Conservation (phyloP, 2,329 filamentous ascomycete genomes). For the Grosmannia clavigera region DNA sequence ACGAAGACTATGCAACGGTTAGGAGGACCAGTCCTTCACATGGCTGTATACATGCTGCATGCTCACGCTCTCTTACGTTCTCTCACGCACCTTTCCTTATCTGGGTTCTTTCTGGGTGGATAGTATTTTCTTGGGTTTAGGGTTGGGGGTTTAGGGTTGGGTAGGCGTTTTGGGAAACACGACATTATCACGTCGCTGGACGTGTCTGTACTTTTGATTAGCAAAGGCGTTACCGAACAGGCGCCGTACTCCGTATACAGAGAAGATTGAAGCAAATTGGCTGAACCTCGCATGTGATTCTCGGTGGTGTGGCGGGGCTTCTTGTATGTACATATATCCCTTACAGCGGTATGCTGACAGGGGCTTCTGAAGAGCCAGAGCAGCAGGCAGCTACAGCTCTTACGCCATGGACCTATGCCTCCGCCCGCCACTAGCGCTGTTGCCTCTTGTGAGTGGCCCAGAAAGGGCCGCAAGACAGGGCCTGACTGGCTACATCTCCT, state of each 20-base stretch:
- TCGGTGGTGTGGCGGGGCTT: background rate
- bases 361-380: background rate
- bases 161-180: background rate
- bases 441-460: background rate
- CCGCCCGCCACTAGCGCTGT: slow-evolving; percentile 1
- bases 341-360: background rate
- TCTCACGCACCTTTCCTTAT: background rate
- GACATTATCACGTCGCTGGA: background rate
- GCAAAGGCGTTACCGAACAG: background rate
- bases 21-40: background rate
- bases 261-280: background rate
- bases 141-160: background rate
- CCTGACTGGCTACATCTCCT: background rate
- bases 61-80: background rate
- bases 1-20: background rate
- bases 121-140: background rate
- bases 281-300: background rate
- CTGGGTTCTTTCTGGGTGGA: background rate
- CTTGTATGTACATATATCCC: background rate
- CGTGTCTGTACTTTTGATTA: background rate
- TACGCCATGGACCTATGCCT: background rate
- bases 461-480: background rate
- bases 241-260: background rate
- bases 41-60: background rate
- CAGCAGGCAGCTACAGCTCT: slow-evolving; percentile 1